phyloP scores from a whole-genome alignment of 176 grass and related monocot genomes.

The Cenchrus fungigraminus region DNA sequence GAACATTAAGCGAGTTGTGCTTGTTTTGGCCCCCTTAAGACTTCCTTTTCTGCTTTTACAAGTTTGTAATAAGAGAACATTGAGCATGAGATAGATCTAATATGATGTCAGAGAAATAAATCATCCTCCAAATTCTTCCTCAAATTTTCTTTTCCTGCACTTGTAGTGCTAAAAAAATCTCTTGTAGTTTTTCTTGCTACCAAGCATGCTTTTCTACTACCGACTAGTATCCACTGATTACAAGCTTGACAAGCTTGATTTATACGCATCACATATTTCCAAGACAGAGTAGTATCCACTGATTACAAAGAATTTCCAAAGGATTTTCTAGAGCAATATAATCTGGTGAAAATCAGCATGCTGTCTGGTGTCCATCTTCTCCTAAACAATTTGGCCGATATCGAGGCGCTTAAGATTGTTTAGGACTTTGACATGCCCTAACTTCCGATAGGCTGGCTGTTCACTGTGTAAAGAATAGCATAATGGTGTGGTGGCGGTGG shows the following conservation, averaged over 20 bases:
- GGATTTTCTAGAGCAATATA: not conserved
- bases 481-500: not conserved
- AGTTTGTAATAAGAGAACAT: too few relatives aligned
- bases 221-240: too few relatives aligned
- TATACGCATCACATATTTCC: too few relatives aligned
- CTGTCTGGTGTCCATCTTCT: not conserved
- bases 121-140: not conserved
- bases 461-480: not conserved
- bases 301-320: not conserved
- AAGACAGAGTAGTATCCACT: not conserved
- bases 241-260: too few relatives aligned
- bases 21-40: not conserved
- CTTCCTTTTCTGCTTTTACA: too few relatives aligned
- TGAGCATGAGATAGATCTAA: too few relatives aligned
- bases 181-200: too few relatives aligned
- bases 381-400: too few relatives aligned
- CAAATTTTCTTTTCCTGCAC: not conserved
- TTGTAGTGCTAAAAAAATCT: not conserved
- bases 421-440: constrained; percentile 16
- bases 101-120: not conserved
- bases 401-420: not conserved
- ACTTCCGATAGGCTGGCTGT: constrained; percentile 16
- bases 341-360: not conserved
- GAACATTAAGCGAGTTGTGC: not conserved
- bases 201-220: too few relatives aligned